Conservation (phyloP, 2,329 filamentous ascomycete genomes). For the Stagonosporopsis rhizophila region DNA sequence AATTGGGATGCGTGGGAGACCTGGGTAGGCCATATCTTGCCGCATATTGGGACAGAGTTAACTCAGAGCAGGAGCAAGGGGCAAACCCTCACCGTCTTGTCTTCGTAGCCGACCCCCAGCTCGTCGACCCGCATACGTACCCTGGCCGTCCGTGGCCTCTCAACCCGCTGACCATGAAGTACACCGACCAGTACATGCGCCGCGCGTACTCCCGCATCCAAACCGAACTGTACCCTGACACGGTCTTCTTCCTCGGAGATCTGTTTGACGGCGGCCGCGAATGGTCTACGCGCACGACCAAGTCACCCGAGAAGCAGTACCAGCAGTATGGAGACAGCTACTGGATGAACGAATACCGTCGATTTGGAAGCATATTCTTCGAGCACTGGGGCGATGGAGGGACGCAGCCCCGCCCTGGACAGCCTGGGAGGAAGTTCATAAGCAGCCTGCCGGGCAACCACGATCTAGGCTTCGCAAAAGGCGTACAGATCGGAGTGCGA, state of each 20-base stretch:
- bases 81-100: constrained; percentile 83
- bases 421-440: constrained; percentile 77
- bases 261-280: constrained; percentile 95
- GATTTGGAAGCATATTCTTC: constrained; percentile 88
- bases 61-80: constrained; percentile 67
- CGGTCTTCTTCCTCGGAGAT: constrained; percentile 89
- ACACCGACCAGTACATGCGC: constrained; percentile 90
- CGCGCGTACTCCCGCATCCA: constrained; percentile 84
- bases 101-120: constrained; percentile 87
- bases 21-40: constrained; percentile 70
- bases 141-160: constrained; percentile 79
- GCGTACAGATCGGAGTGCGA: constrained; percentile 80
- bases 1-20: constrained; percentile 88
- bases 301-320: constrained; percentile 70
- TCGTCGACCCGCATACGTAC: constrained; percentile 95
- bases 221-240: constrained; percentile 78
- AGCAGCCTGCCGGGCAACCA: constrained; percentile 92
- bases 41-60: constrained; percentile 10
- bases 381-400: constrained; percentile 69
- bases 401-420: constrained; percentile 62
- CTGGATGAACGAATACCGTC: constrained; percentile 85
- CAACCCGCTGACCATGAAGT: constrained; percentile 68
- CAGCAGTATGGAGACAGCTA: constrained; percentile 79
- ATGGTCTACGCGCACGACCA: constrained; percentile 73
- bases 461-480: constrained; percentile 87